These are phyloP conservation scores for Oropetium thomaeum DNA, from an alignment of 176 grass and related monocot species.

Conservation along the genomic window DNA sequence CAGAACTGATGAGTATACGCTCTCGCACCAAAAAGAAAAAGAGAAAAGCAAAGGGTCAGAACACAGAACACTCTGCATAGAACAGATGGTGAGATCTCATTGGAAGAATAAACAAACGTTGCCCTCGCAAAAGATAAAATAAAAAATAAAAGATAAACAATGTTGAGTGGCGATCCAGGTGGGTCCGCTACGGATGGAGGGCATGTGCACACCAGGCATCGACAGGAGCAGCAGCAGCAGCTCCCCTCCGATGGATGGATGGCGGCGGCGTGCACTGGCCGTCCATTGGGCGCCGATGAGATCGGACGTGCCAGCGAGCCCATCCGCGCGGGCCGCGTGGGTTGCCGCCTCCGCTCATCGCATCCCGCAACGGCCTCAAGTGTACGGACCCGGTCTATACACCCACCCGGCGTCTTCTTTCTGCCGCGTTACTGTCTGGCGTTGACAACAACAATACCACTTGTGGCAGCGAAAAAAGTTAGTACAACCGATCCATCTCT, in stretches of 20 bases:
- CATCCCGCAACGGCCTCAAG: neutral
- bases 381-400: conserved; percentile 8
- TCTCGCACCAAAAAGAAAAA: neutral
- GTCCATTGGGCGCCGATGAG: neutral
- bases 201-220: conserved; percentile 23
- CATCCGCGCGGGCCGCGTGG: neutral
- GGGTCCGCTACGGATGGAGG: neutral
- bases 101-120: conserved; percentile 10
- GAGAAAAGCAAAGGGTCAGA: neutral
- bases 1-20: neutral
- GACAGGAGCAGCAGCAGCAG: neutral
- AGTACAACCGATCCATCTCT: too few relatives aligned
- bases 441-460: too few relatives aligned
- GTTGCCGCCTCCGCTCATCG: neutral
- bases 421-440: too few relatives aligned
- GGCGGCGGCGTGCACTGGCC: neutral
- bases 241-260: too few relatives aligned
- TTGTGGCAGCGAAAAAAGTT: too few relatives aligned
- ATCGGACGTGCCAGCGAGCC: conserved; percentile 1
- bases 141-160: too few relatives aligned
- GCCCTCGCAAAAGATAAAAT: too few relatives aligned
- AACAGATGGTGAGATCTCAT: neutral
- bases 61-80: conserved; percentile 8
- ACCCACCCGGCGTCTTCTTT: too few relatives aligned
- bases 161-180: neutral